These are phyloP conservation scores for Galeopsis tetrahit DNA, from an alignment of 257 asterid species.

Conservation along the genomic window DNA sequence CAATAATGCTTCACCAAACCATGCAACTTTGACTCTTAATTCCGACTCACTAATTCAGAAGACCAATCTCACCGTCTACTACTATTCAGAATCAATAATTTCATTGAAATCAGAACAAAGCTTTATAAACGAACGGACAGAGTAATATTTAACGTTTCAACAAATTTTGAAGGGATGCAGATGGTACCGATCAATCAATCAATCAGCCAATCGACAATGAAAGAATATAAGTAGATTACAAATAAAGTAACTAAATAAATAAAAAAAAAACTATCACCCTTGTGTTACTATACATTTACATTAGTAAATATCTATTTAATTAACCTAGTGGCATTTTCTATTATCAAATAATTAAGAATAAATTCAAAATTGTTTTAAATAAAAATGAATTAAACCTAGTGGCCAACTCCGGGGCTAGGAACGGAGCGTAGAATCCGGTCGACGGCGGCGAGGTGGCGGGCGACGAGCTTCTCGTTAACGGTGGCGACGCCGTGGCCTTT, in stretches of 20 bases:
- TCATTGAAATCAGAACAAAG: too few species aligned
- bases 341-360: constrained; percentile 25
- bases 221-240: not conserved
- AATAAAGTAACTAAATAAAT: not conserved
- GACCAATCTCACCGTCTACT: too few species aligned
- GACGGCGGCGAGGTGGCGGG: constrained; percentile 57
- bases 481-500: constrained; percentile 53
- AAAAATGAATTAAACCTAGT: constrained; percentile 27
- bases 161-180: too few species aligned
- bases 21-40: too few species aligned
- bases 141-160: too few species aligned
- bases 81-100: too few species aligned
- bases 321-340: not conserved
- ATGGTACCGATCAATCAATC: too few species aligned
- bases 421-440: constrained; percentile 71
- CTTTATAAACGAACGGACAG: too few species aligned
- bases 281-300: constrained; percentile 23
- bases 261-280: not conserved
- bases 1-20: too few species aligned
- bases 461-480: constrained; percentile 46
- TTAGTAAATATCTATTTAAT: constrained; percentile 26
- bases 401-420: constrained; percentile 82
- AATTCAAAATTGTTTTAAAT: constrained; percentile 31
- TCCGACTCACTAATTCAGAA: too few species aligned
- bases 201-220: not conserved